Conservation (phyloP, 2,329 filamentous ascomycete species). For the Sclerotinia sclerotiorum region DNA sequence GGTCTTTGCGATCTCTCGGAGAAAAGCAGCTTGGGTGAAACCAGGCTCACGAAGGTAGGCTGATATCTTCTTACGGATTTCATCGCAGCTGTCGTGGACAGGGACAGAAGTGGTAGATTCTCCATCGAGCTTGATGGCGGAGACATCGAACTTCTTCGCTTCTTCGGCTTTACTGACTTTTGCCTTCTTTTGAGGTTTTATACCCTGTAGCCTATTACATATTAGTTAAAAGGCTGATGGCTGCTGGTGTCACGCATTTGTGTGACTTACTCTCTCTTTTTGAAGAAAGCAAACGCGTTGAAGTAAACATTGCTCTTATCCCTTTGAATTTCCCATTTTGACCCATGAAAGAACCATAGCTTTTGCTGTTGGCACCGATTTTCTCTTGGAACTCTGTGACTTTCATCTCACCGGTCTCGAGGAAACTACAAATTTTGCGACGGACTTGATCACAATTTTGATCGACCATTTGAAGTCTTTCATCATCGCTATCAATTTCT, state of each 20-base stretch:
- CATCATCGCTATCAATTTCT: slow-evolving; percentile 29
- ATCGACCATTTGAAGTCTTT: slow-evolving; percentile 24
- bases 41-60: slow-evolving; percentile 48
- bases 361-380: slow-evolving; percentile 42
- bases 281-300: slow-evolving; percentile 49
- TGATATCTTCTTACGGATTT: slow-evolving; percentile 57
- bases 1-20: slow-evolving; percentile 49
- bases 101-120: slow-evolving; percentile 49
- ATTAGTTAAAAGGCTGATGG: background rate
- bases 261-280: slow-evolving; percentile 45
- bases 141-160: slow-evolving; percentile 43
- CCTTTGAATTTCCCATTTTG: slow-evolving; percentile 45
- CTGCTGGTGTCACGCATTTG: background rate
- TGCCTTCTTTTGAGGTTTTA: slow-evolving; percentile 41
- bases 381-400: slow-evolving; percentile 45
- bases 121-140: slow-evolving; percentile 46
- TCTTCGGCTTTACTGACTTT: slow-evolving; percentile 41
- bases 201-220: slow-evolving; percentile 42
- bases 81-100: slow-evolving; percentile 58
- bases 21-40: slow-evolving; percentile 53
- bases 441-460: slow-evolving; percentile 43
- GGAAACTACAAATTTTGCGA: slow-evolving; percentile 45
- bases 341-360: slow-evolving; percentile 51
- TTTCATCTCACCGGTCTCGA: slow-evolving; percentile 47
- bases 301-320: slow-evolving; percentile 41